phyloP scores from a whole-genome alignment of 805 yeast species.

The Alloascoidea hylecoeti region DNA sequence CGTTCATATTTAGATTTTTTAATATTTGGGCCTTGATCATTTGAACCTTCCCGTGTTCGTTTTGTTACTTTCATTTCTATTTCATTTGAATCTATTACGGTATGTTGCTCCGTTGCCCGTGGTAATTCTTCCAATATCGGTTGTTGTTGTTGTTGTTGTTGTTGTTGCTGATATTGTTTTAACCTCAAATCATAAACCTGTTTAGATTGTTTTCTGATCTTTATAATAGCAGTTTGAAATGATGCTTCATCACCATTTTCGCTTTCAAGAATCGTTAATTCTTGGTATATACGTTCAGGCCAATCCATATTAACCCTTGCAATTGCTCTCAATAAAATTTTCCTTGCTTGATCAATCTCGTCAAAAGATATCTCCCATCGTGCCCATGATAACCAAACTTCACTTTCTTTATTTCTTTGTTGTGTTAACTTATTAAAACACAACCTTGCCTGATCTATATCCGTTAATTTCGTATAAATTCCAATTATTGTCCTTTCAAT shows the following conservation, averaged over 20 bases:
- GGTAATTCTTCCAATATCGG: conserved; percentile 4
- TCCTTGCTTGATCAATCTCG: conserved; percentile 12
- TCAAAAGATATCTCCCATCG: conserved; percentile 24
- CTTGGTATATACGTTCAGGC: conserved; percentile 36
- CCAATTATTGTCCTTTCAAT: conserved; percentile 27
- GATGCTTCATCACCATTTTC: conserved; percentile 17
- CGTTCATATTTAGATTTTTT: conserved; percentile 5
- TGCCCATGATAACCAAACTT: conserved; percentile 31
- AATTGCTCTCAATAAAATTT: conserved; percentile 20
- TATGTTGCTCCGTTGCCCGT: conserved; percentile 1
- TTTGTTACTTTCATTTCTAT: conserved; percentile 5
- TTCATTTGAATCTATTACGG: background rate
- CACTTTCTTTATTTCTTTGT: conserved; percentile 21
- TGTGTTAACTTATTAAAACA: conserved; percentile 14
- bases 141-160: conserved; percentile 3
- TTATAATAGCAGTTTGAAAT: conserved; percentile 13
- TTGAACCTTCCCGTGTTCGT: conserved; percentile 1
- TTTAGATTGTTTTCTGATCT: conserved; percentile 14
- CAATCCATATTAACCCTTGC: conserved; percentile 22
- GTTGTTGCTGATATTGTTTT: conserved; percentile 7
- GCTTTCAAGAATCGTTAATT: conserved; percentile 23
- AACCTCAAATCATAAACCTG: conserved; percentile 7
- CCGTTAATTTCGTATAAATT: conserved; percentile 18
- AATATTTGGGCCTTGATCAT: conserved; percentile 1
- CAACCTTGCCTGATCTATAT: conserved; percentile 16